A percentile compares a stretch with the other conserved stretches of the same genome.
phyloP scores from a whole-genome alignment of 129 eudicot genomes.

The Silybum marianum region DNA sequence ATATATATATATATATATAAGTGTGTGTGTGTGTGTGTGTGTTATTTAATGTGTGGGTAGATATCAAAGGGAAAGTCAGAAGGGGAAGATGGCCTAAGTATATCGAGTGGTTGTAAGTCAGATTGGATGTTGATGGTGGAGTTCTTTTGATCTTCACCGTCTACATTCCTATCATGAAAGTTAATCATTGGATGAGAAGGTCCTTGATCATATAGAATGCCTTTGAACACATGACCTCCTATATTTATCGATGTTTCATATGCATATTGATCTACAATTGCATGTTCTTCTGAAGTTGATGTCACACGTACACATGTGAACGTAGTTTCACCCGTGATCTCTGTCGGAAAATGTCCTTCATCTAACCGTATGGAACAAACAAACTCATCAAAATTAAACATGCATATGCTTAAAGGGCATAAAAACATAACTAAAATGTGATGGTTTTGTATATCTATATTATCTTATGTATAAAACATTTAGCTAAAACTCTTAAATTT shows the following conservation, averaged over 20 bases:
- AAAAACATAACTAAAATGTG: too few relatives aligned
- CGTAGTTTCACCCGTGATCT: slow-evolving; percentile 55
- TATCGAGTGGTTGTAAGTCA: neutral
- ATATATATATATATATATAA: too few relatives aligned
- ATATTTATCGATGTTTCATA: slow-evolving; percentile 76
- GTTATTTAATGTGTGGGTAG: neutral
- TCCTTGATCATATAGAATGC: slow-evolving; percentile 82
- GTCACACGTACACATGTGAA: slow-evolving; percentile 72
- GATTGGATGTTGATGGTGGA: neutral
- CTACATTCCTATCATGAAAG: slow-evolving; percentile 6
- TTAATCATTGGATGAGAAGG: slow-evolving; percentile 21
- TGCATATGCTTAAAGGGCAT: too few relatives aligned
- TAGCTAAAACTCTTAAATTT: neutral
- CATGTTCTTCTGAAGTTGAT: slow-evolving; percentile 51
- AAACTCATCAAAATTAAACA: too few relatives aligned
- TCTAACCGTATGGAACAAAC: slow-evolving; percentile 18
- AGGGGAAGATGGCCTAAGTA: neutral
- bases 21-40: too few relatives aligned
- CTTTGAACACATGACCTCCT: slow-evolving; percentile 74
- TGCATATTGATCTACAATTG: slow-evolving; percentile 62
- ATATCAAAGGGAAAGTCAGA: neutral
- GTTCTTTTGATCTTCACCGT: neutral
- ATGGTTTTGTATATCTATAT: too few relatives aligned
- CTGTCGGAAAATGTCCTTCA: slow-evolving; percentile 60
- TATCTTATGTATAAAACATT: too few relatives aligned